Base-by-base conservation (phyloP, 2,329 filamentous ascomycete species). In the Verticillium klebahnii region DNA sequence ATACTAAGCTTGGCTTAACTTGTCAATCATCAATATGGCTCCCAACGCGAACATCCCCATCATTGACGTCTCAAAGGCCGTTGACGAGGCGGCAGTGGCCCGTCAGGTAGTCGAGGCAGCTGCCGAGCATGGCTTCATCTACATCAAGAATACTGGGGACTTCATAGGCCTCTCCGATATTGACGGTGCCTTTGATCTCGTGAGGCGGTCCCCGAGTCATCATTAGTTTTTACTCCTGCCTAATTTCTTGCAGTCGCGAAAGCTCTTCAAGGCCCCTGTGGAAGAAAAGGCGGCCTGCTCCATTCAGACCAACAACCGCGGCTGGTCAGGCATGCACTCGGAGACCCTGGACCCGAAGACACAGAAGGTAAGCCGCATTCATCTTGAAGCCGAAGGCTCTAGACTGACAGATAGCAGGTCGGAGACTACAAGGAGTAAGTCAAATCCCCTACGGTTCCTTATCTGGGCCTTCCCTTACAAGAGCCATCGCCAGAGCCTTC, bases 371-470 rank as follows among this genome's bases (percentile, higher is more conserved):
- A 70, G 23, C 25, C 29, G 15, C 25, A 29, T 29, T 29, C 15
- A 6, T 17, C 11, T 11, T 5, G 2, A 3, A 5, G 4, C 32
- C 15, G 32, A 32, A 50, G 40, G 40, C 14, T 8, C 8, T 9
- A 54, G 59, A 32, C 45, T 57, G 55, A 61, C 29, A 29, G n/a
- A 23, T 25, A 6, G 6, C 66, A 92, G 88, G 81, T 88, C 36
- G 91, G 92, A 17, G 93, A 97, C 71, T 92, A 92, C 69, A 97
- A 97, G 81, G 92, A 97, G 91, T 93, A 76, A 69, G 78, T 69
- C 17, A 50, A 31, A 45, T 4, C 2, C 3, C 7, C n/a, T 32
- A 23, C 9, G 19, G 9, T n/a, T 19, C 11, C 25, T n/a, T 25
- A 25, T n/a, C n/a, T 23, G 1, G 23, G 19, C 6, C 19, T 23